phyloP scores from a whole-genome alignment of 805 yeast genomes.

The Cyberlindnera maclurae region DNA sequence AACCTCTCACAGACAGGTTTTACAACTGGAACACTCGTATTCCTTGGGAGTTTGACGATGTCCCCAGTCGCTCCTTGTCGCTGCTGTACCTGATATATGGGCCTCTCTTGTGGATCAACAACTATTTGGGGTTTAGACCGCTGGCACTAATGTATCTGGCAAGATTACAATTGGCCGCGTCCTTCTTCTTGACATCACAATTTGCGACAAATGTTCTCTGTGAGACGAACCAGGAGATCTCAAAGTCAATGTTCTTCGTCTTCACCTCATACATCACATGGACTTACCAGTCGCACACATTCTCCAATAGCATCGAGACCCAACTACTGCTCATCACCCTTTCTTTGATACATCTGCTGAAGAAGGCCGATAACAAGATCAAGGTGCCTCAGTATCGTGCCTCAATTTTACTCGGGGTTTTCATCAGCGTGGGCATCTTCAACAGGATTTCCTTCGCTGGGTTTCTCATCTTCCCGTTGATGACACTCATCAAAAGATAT shows the following conservation, averaged over 20 bases:
- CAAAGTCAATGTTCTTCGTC: constrained; percentile 32
- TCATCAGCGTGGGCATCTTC: constrained; percentile 64
- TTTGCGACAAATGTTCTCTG: constrained; percentile 39
- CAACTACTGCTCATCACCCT: constrained; percentile 33
- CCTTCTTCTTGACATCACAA: constrained; percentile 29
- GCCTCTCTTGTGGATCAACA: constrained; percentile 45
- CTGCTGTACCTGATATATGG: constrained; percentile 65
- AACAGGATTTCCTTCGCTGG: constrained; percentile 81
- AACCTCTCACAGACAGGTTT: constrained; percentile 18
- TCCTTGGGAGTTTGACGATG: constrained; percentile 77
- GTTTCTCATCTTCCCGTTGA: constrained; percentile 60
- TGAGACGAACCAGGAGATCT: constrained; percentile 42
- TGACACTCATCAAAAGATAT: constrained; percentile 39
- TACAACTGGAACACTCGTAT: constrained; percentile 37
- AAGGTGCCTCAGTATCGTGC: constrained; percentile 12
- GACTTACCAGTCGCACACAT: constrained; percentile 77
- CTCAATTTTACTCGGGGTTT: constrained; percentile 34
- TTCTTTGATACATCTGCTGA: constrained; percentile 30
- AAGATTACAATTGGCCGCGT: constrained; percentile 39
- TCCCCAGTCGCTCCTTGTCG: constrained; percentile 64
- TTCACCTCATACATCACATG: constrained; percentile 62
- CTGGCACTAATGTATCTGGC: constrained; percentile 43
- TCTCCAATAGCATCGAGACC: constrained; percentile 84
- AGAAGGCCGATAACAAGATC: constrained; percentile 6
- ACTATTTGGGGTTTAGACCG: constrained; percentile 32